Conservation (phyloP, 148 eudicot species). For the Suaeda aralocaspica region DNA sequence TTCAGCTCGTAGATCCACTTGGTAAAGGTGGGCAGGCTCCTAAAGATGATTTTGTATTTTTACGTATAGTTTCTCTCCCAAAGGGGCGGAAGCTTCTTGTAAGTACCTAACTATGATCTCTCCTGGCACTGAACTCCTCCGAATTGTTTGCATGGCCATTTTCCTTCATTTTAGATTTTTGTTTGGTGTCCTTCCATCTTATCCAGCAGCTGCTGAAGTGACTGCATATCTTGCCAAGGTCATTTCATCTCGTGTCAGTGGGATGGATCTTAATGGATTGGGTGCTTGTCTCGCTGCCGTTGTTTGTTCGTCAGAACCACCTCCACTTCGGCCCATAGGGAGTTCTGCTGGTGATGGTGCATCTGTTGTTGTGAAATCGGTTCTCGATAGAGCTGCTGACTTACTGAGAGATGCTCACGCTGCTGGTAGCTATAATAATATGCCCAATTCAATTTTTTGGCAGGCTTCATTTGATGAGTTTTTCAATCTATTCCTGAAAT, state of each 20-base stretch:
- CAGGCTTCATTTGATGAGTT: conserved; percentile 90
- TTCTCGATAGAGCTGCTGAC: conserved; percentile 77
- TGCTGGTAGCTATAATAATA: conserved; percentile 39
- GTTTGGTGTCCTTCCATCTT: conserved; percentile 55
- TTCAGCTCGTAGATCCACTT: conserved; percentile 86
- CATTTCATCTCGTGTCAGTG: conserved; percentile 44
- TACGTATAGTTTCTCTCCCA: conserved; percentile 66
- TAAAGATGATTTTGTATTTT: conserved; percentile 64
- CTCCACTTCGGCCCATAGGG: conserved; percentile 86
- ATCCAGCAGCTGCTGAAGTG: conserved; percentile 41
- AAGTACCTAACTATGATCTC: conserved; percentile 60
- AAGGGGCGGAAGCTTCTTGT: conserved; percentile 80
- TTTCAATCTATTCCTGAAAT: conserved; percentile 68
- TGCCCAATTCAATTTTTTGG: conserved; percentile 64
- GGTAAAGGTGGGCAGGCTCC: conserved; percentile 50
- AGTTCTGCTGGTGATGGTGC: conserved; percentile 84
- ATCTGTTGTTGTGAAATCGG: conserved; percentile 57
- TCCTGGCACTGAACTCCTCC: conserved; percentile 61
- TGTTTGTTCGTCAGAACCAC: conserved; percentile 80
- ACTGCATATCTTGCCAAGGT: conserved; percentile 41
- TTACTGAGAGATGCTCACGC: conserved; percentile 51
- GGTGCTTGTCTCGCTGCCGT: conserved; percentile 97
- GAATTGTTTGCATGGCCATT: conserved; percentile 86
- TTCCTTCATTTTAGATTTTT: conserved; percentile 86
- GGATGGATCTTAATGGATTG: conserved; percentile 84